phyloP scores from a whole-genome alignment of 1,284 basidiomycete genomes.

The Irpex sp. region DNA sequence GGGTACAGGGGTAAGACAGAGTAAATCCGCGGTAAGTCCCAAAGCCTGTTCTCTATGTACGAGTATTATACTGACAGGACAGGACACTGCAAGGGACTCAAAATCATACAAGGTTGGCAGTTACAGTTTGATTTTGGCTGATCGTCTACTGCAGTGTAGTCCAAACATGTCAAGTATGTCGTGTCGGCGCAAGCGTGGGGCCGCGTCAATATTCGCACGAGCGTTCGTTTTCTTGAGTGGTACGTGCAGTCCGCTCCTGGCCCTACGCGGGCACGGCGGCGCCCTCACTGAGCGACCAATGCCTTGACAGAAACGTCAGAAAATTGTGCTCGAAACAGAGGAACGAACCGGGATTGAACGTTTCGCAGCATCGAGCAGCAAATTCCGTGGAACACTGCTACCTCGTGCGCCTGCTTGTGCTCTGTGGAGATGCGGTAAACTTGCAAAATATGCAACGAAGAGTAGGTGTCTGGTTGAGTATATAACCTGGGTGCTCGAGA shows the following conservation, averaged over 20 bases:
- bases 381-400: neutral
- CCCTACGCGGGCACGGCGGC: neutral
- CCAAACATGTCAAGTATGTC: neutral
- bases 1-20: neutral
- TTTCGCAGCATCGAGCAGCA: neutral
- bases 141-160: neutral
- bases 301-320: neutral
- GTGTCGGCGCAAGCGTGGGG: neutral
- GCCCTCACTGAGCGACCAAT: neutral
- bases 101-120: neutral
- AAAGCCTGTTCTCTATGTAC: neutral
- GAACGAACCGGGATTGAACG: neutral
- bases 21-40: neutral
- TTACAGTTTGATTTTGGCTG: neutral
- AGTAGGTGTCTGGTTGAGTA: neutral
- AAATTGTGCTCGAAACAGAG: neutral
- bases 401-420: neutral
- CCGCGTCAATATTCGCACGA: neutral
- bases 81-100: neutral
- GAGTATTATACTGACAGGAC: neutral
- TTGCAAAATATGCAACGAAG: neutral
- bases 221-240: neutral
- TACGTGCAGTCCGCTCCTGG: neutral
- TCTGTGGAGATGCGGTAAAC: neutral
- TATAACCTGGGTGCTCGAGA: neutral